Evolutionary conservation across 495 filamentous ascomycete genomes (phyloP), one percentile per base, ranked within the genome.

Genomic region (Lepidopterella palustris): DNA sequence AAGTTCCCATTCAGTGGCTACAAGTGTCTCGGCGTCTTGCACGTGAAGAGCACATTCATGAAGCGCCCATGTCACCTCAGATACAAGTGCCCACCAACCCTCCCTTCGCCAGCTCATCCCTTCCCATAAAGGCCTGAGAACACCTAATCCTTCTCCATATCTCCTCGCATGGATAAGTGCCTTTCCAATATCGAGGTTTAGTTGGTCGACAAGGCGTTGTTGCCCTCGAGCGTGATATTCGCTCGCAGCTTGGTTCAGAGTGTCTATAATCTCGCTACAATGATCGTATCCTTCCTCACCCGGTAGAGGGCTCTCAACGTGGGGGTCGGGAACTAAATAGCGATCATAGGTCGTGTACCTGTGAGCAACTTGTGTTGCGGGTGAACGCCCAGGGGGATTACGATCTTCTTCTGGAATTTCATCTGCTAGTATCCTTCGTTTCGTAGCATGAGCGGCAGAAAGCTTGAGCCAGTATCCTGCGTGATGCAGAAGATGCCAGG

Each of bases 1-100:
- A 29, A 96, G 77, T 68, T 97, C 92, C 84, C 91, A 92, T 54
- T 90, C 85, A n/a, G 92, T 85, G 32, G 82, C 80, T 26, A 96
- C 68, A 9, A 92, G 73, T 13, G 83, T 79, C 40, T 85, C 84
- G 11, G 77, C 77, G 62, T 90, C 83, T 11, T 83, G 80, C 11
- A 78, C 70, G 52, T 79, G 79, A 0, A 78, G 66, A 3, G 92
- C 92, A 61, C 87, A 89, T 58, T 88, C 78, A 63, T 89, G 81
- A 40, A 96, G 76, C 9, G 79, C 77, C 86, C 87, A 89, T 55
- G 84, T 78, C 52, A 93, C 77, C 45, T 87, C 84, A 69, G 84
- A 83, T 55, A 89, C 83, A 9, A 91, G 77, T 40, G 79, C 72
- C 79, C 86, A 87, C 93, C 95, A 97, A 18, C 87, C 84, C 63